Base-by-base conservation (phyloP, 2,329 filamentous ascomycete species). In the Rosellinia necatrix region DNA sequence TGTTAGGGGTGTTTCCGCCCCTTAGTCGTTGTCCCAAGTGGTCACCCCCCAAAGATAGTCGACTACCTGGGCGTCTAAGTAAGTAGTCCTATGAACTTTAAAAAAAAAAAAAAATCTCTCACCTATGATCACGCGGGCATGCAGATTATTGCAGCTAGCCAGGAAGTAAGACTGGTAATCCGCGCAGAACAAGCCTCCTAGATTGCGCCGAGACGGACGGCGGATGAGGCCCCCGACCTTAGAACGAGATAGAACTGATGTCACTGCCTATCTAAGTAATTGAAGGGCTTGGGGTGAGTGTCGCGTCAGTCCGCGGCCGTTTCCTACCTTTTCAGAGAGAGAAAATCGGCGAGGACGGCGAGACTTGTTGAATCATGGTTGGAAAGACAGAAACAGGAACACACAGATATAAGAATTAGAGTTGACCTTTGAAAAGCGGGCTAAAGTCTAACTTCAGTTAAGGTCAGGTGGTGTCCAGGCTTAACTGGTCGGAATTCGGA, bases 81-180 rank as follows among this genome's bases (percentile, higher is more conserved):
- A n/a, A n/a, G 49, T n/a, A 56, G 53, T 53, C 34, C 37, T 35
- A 49, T 38, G 49, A 52, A 53, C 48, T 53, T 46, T n/a, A n/a
- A n/a, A n/a, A n/a, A n/a, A n/a, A n/a, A n/a, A n/a, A n/a, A n/a
- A 56, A 60, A 59, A 49, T 53, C 53, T 60, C 53, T 43, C 54
- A 54, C 46, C 43, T 52, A 27, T 30, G 40, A 51, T 35, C 35
- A 19, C 42, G 24, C 49, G 22, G 48, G 29, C 41, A 49, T 60
- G 50, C 47, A 57, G 40, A 17, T 37, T 27, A 24, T n/a, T 53
- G 49, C 42, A 49, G 48, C 43, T 40, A 25, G 29, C 42, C 37
- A 22, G 38, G 50, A 49, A 17, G 37, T 25, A 21, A 53, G 52
- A 52, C 38, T 42, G 32, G 17, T 49, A 56, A 49, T 56, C 22